Percentiles rank a stretch among this genome's conserved stretches.
Conservation (phyloP, 83 land plant genomes). For the Larix sibirica region DNA sequence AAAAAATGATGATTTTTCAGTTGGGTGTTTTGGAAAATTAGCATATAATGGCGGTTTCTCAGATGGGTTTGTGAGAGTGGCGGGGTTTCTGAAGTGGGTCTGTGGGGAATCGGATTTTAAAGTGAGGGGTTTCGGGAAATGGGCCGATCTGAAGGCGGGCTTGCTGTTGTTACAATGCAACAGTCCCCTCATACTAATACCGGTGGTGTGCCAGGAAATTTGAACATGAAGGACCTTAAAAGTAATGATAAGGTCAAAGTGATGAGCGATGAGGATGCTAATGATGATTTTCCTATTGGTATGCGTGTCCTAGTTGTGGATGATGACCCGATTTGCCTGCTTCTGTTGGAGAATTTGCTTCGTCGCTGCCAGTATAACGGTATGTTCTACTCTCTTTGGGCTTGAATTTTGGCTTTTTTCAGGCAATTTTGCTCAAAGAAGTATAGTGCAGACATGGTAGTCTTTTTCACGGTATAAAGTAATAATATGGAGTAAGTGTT, state of each 20-base stretch:
- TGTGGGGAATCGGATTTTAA: not conserved
- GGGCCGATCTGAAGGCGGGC: conserved; percentile 9
- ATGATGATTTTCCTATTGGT: conserved; percentile 61
- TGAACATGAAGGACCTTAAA: conserved; percentile 27
- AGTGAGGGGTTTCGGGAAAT: not conserved
- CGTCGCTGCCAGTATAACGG: conserved; percentile 57
- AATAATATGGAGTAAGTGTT: too few relatives aligned
- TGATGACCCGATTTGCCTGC: conserved; percentile 62
- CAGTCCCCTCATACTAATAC: not conserved
- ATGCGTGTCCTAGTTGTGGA: conserved; percentile 76
- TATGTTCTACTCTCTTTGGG: conserved; percentile 17
- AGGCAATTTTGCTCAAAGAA: too few relatives aligned
- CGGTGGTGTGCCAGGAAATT: conserved; percentile 2
- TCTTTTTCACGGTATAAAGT: too few relatives aligned
- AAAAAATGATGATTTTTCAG: not conserved
- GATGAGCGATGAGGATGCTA: conserved; percentile 10
- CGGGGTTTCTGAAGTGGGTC: not conserved
- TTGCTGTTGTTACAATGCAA: conserved; percentile 14
- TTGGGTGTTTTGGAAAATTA: not conserved
- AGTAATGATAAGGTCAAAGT: not conserved
- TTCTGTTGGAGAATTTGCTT: conserved; percentile 47
- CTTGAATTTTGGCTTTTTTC: too few relatives aligned
- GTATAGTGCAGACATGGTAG: too few relatives aligned
- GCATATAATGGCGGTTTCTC: not conserved
- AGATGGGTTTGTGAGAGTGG: not conserved